Conservation (phyloP, 331 rosid genomes). For the Pyracantha coccinea region DNA sequence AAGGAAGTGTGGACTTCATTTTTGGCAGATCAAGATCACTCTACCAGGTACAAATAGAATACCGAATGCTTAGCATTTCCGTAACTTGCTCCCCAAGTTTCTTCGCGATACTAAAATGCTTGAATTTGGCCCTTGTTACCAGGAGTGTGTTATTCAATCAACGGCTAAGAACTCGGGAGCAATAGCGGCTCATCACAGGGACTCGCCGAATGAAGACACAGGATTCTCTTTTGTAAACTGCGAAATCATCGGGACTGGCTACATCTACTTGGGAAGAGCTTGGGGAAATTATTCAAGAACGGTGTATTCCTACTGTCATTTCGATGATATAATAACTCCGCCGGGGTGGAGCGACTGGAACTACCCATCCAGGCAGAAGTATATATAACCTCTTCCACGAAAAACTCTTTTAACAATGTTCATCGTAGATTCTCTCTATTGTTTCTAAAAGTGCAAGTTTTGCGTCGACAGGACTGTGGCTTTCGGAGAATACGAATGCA, state of each 20-base stretch:
- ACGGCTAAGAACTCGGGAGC: constrained; percentile 59
- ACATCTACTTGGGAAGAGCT: constrained; percentile 70
- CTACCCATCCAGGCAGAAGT: constrained; percentile 55
- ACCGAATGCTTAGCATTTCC: not conserved
- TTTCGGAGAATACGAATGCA: constrained; percentile 64
- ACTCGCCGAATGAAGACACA: constrained; percentile 35
- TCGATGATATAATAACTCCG: constrained; percentile 51
- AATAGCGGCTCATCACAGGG: constrained; percentile 82
- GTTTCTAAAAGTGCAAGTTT: not conserved
- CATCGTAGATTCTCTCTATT: not conserved
- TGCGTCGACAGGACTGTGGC: constrained; percentile 58
- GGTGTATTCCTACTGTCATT: constrained; percentile 50
- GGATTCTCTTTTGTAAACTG: constrained; percentile 80
- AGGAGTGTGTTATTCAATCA: constrained; percentile 62
- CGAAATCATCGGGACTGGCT: constrained; percentile 53
- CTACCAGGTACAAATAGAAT: constrained; percentile 39
- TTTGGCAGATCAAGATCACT: constrained; percentile 79
- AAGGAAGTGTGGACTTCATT: constrained; percentile 75
- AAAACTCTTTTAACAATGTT: not conserved
- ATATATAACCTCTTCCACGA: constrained; percentile 11
- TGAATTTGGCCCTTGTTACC: constrained; percentile 4
- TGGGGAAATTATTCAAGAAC: constrained; percentile 81
- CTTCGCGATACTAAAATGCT: not conserved
- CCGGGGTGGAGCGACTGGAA: constrained; percentile 84
- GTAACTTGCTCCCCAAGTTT: not conserved